phyloP scores from a whole-genome alignment of 768 basidiomycete genomes.

The Inosperma sp. region DNA sequence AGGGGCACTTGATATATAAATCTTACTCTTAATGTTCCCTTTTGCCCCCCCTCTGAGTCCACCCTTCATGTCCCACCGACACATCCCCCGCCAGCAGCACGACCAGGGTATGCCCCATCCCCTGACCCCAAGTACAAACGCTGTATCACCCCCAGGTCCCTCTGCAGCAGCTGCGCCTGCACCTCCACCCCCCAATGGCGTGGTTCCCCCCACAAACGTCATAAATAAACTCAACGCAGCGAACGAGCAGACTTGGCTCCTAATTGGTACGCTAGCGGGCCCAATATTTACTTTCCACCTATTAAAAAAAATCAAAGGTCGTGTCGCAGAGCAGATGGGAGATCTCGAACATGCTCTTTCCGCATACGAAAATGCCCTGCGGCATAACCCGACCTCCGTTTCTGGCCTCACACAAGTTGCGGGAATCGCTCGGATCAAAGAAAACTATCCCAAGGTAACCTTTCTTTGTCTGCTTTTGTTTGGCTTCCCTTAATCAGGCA shows the following conservation, averaged over 20 bases:
- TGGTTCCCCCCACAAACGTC: conserved; percentile 37
- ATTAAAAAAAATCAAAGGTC: conserved; percentile 48
- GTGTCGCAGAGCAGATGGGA: conserved; percentile 92
- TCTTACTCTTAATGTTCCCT: conserved; percentile 41
- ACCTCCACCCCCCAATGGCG: conserved; percentile 41
- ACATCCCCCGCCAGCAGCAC: conserved; percentile 51
- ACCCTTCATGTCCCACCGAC: conserved; percentile 53
- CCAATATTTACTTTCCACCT: conserved; percentile 9
- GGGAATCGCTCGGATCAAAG: conserved; percentile 94
- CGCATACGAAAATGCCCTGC: conserved; percentile 92
- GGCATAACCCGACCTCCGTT: conserved; percentile 91
- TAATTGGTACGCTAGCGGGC: conserved; percentile 62
- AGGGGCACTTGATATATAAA: conserved; percentile 42
- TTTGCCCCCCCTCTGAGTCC: conserved; percentile 42
- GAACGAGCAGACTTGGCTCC: conserved; percentile 93
- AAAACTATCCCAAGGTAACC: conserved; percentile 91
- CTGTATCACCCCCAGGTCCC: conserved; percentile 28
- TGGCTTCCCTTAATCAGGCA: conserved; percentile 23
- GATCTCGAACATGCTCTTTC: conserved; percentile 89
- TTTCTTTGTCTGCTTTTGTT: conserved; percentile 24
- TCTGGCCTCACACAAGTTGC: conserved; percentile 91
- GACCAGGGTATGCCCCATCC: conserved; percentile 59
- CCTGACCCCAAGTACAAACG: conserved; percentile 54
- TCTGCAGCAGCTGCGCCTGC: conserved; percentile 42
- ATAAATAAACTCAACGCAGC: conserved; percentile 78